phyloP scores from a whole-genome alignment of 345 rosid genomes.

The Citrus hindsii region DNA sequence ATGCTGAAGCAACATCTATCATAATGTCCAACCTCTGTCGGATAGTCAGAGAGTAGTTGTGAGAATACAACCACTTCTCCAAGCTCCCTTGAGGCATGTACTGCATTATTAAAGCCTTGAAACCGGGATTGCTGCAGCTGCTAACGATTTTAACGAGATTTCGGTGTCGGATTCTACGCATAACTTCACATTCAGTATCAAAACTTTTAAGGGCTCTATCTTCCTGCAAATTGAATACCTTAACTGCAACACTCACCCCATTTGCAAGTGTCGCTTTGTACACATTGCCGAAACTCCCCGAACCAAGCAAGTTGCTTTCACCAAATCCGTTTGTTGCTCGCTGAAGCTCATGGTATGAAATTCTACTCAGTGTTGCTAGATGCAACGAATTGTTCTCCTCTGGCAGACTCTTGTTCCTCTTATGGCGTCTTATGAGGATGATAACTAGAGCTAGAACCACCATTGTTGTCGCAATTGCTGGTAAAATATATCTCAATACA shows the following conservation, averaged over 20 bases:
- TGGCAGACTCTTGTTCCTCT: neutral
- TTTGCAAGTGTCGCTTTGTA: neutral
- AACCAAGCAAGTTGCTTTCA: neutral
- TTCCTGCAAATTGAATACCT: neutral
- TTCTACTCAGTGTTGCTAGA: neutral
- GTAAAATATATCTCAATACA: neutral
- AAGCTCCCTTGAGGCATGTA: neutral
- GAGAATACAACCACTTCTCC: neutral
- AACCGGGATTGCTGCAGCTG: neutral
- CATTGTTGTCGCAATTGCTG: neutral
- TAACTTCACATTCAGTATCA: neutral
- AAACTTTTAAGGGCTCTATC: neutral
- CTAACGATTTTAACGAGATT: neutral
- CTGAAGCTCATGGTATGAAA: neutral
- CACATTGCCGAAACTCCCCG: neutral
- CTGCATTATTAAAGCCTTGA: neutral
- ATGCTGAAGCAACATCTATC: conserved; percentile 8
- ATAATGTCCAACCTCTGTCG: neutral
- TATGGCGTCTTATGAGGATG: neutral
- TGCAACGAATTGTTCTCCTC: neutral
- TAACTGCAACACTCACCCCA: neutral
- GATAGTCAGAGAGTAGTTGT: neutral
- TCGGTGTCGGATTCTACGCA: neutral
- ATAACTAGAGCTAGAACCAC: neutral
- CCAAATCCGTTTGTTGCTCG: neutral